Evolutionary conservation across 352 stramenopile species (phyloP).

Genomic region (Pythium coloratum): DNA sequence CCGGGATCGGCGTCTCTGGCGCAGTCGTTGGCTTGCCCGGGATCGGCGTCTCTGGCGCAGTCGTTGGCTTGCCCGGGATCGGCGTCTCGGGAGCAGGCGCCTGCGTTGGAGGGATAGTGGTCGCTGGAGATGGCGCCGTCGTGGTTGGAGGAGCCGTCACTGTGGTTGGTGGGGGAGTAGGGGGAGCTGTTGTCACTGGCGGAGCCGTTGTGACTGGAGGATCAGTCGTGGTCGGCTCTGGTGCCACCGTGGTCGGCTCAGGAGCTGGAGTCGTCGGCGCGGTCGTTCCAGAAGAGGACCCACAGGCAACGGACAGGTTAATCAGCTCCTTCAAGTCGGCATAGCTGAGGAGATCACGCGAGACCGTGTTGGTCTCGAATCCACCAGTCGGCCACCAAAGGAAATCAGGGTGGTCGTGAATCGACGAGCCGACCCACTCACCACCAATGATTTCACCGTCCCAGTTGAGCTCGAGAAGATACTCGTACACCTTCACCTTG

Average conservation of each 20-base stretch:
- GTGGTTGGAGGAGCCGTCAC: background rate
- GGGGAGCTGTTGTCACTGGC: background rate
- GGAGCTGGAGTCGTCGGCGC: slow-evolving; percentile 6
- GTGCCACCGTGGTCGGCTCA: background rate
- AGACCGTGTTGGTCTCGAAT: slow-evolving; percentile 3
- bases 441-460: slow-evolving; percentile 62
- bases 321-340: slow-evolving; percentile 15
- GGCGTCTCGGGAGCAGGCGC: background rate
- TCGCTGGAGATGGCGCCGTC: background rate
- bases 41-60: background rate
- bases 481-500: slow-evolving; percentile 62
- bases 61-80: background rate
- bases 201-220: background rate
- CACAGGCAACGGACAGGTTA: slow-evolving; percentile 6
- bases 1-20: too few relatives aligned
- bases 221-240: background rate
- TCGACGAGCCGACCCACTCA: slow-evolving; percentile 60
- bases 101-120: background rate
- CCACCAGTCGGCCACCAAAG: slow-evolving; percentile 49
- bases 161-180: background rate
- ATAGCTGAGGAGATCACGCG: slow-evolving; percentile 10
- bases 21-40: background rate
- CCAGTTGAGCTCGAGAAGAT: slow-evolving; percentile 62
- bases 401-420: slow-evolving; percentile 65
- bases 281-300: background rate